Conservation (phyloP, 2,329 filamentous ascomycete genomes). For the Triangularia setosa region DNA sequence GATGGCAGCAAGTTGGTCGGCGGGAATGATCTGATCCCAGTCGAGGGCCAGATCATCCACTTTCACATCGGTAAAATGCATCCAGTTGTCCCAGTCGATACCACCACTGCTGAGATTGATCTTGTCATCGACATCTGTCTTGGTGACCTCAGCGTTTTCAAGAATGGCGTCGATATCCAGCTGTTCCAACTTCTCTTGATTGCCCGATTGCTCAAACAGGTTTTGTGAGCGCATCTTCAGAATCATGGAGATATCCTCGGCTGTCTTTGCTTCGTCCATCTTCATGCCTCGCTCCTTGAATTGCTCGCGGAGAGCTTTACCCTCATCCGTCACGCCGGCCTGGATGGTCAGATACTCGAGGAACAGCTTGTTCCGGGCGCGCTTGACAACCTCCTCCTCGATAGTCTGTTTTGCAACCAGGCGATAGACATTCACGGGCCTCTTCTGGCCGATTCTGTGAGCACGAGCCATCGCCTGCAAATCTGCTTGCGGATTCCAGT, state of each 20-base stretch:
- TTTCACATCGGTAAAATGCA: slow-evolving; percentile 97
- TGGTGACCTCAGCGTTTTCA: slow-evolving; percentile 94
- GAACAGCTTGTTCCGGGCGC: slow-evolving; percentile 94
- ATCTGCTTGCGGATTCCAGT: slow-evolving; percentile 98
- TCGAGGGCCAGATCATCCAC: slow-evolving; percentile 75
- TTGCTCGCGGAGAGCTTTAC: slow-evolving; percentile 70
- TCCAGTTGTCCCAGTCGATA: slow-evolving; percentile 83
- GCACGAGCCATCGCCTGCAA: slow-evolving; percentile 97
- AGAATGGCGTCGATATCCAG: slow-evolving; percentile 96
- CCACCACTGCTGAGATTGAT: slow-evolving; percentile 88
- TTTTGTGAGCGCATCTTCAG: slow-evolving; percentile 97
- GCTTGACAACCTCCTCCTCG: slow-evolving; percentile 94
- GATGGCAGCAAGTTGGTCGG: slow-evolving; percentile 83
- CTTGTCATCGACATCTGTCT: slow-evolving; percentile 91
- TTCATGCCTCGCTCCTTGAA: slow-evolving; percentile 72
- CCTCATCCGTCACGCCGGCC: slow-evolving; percentile 92
- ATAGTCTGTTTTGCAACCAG: slow-evolving; percentile 97
- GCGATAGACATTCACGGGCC: slow-evolving; percentile 92
- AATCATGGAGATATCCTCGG: slow-evolving; percentile 93
- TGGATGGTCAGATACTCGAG: slow-evolving; percentile 97
- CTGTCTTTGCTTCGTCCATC: slow-evolving; percentile 79
- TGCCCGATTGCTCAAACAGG: slow-evolving; percentile 97
- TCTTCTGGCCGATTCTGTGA: slow-evolving; percentile 95
- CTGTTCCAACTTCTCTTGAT: slow-evolving; percentile 94
- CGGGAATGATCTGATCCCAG: slow-evolving; percentile 98